Conservation (phyloP, 2,329 filamentous ascomycete species). For the Cladophialophora yegresii region DNA sequence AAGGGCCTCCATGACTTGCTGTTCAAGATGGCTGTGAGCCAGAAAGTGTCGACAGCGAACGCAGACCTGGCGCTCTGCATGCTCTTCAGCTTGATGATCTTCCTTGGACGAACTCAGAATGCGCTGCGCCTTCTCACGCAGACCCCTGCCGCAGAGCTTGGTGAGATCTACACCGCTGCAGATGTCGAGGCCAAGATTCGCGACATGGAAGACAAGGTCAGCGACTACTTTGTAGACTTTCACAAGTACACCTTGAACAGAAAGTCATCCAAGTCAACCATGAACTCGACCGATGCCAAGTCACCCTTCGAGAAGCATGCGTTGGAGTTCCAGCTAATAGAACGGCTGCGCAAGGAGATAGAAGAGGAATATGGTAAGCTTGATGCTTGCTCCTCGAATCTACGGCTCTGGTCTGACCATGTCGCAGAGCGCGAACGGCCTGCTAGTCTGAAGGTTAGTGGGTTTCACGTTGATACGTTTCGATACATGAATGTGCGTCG, state of each 20-base stretch:
- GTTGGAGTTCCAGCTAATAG: slow-evolving; percentile 20
- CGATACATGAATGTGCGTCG: slow-evolving; percentile 24
- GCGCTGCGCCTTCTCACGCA: slow-evolving; percentile 21
- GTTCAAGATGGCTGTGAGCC: slow-evolving; percentile 28
- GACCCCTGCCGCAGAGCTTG: slow-evolving; percentile 8
- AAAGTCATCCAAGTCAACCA: slow-evolving; percentile 3
- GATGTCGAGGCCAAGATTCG: slow-evolving; percentile 22
- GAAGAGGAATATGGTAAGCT: slow-evolving; percentile 25
- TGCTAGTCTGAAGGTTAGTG: slow-evolving; percentile 10
- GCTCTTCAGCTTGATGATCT: slow-evolving; percentile 29
- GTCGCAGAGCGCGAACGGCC: slow-evolving; percentile 13
- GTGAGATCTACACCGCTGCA: slow-evolving; percentile 4
- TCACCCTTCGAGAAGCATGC: slow-evolving; percentile 24
- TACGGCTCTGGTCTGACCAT: slow-evolving; percentile 6
- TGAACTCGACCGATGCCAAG: slow-evolving; percentile 1
- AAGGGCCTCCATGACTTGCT: slow-evolving; percentile 29
- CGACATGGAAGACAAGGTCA: slow-evolving; percentile 27
- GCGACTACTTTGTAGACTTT: slow-evolving; percentile 28
- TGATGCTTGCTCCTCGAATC: slow-evolving; percentile 5
- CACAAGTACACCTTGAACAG: slow-evolving; percentile 32
- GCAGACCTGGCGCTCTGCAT: slow-evolving; percentile 29
- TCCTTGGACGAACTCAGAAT: slow-evolving; percentile 24
- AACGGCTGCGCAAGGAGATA: slow-evolving; percentile 12
- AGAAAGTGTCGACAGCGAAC: slow-evolving; percentile 13
- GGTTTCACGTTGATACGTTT: slow-evolving; percentile 16